phyloP scores from a whole-genome alignment of 2,329 filamentous ascomycete species.

The Claviceps arundinis region DNA sequence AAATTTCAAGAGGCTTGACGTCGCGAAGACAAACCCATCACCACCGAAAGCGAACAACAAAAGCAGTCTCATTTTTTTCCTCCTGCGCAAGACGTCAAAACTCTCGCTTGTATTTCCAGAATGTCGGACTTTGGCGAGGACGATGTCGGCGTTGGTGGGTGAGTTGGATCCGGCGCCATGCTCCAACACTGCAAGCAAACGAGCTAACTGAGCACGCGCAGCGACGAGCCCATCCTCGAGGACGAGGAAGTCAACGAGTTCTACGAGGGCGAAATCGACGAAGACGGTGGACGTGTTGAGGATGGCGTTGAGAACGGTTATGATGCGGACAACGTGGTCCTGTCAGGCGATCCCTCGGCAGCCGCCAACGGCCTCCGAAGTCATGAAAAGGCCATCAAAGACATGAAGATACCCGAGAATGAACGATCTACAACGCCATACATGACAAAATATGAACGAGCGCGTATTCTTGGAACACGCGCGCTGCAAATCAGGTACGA shows the following conservation, averaged over 20 bases:
- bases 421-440: slow-evolving; percentile 89
- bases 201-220: slow-evolving; percentile 19
- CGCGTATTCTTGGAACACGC: slow-evolving; percentile 82
- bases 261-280: slow-evolving; percentile 41
- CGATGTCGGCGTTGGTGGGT: slow-evolving; percentile 45
- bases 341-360: slow-evolving; percentile 49
- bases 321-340: slow-evolving; percentile 45
- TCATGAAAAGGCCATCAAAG: slow-evolving; percentile 44
- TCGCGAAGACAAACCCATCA: not conserved
- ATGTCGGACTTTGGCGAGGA: slow-evolving; percentile 69
- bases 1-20: slow-evolving; percentile 18
- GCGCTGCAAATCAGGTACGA: slow-evolving; percentile 87
- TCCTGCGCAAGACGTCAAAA: not conserved
- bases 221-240: slow-evolving; percentile 59
- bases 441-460: slow-evolving; percentile 98
- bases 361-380: slow-evolving; percentile 40
- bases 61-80: not conserved
- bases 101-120: slow-evolving; percentile 7
- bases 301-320: slow-evolving; percentile 39
- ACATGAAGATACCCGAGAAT: slow-evolving; percentile 84
- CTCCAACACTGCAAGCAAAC: not conserved
- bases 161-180: slow-evolving; percentile 21
- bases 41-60: not conserved
- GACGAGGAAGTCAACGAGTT: slow-evolving; percentile 51
- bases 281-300: slow-evolving; percentile 36